Evolutionary conservation across 257 asterid species (phyloP), one percentile per base, ranked within the genome.

Genomic region (Verbena officinalis): DNA sequence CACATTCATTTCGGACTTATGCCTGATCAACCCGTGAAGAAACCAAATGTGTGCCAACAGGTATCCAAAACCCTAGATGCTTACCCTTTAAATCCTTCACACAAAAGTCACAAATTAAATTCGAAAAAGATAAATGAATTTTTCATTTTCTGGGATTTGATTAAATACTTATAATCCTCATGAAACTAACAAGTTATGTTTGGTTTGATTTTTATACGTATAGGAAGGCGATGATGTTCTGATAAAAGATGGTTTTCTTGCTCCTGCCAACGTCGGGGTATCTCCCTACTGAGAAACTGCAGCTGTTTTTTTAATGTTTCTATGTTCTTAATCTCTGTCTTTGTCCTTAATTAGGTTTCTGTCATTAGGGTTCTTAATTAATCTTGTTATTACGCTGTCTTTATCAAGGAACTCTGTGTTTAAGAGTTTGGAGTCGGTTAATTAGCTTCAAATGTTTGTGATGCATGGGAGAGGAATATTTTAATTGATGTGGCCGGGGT

Each of bases 11-110:
- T 93, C 81, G 98, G 98, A 62, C 95, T 93, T 39, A 85, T 90
- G 97, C 91, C 97, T 85, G 98, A 93, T 81, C 97, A 89, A 72
- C 97, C 96, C 96, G 96, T 89, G 98, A 93, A 93, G 91, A 89
- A 93, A 71, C 83, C 89, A 68, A 89, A 81, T 70, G 88, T 84
- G 60, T 89, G 88, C 75, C 97, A 87, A 80, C 98, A 93, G 98
- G 98, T 92, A 83, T 19, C 33, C 44, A 16, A 75, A 81, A 79
- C 81, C 86, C 90, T 82, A 80, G 53, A 14, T 59, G 12, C 49
- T 48, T 20, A 44, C 38, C 38, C 15, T 14, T 45, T 60, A 17
- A 55, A 68, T 62, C 15, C 15, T 39, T 30, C 62, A 46, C 59
- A 54, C 64, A 43, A 19, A 24, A 38, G 21, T 39, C 53, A 64